Base-by-base conservation (phyloP, 257 asterid species). In the Paulownia fortunei region DNA sequence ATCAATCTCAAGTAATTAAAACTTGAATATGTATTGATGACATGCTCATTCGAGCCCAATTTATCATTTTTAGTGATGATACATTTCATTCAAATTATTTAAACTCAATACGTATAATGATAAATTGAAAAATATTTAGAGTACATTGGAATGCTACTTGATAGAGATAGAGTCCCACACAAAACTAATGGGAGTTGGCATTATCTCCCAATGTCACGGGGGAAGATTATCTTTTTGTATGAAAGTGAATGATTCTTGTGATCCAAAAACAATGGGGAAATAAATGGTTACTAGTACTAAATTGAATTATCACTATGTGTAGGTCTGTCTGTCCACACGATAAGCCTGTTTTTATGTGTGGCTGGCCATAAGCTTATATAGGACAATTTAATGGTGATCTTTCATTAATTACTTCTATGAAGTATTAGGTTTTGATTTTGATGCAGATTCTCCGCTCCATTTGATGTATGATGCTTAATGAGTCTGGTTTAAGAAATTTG, bases 161-260 rank as follows among this genome's bases (percentile, higher is more conserved):
- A n/a, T 51, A 18, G 32, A 2, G 66, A 24, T 0, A 10, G 37
- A 63, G 36, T 39, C 49, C 11, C 36, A 58, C 0, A 8, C 8
- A 21, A 6, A 11, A 15, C 6, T 62, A 34, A 47, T 69, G 60
- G 44, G 51, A 27, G 11, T 76, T 65, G 73, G 65, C n/a, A 37
- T 18, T 65, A 23, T 23, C 56, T 72, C 34, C 37, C 19, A 42
- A 51, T 9, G 56, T 71, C 82, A 79, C 82, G 78, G 74, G 61
- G 30, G 52, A 49, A 19, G 8, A 30, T n/a, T n/a, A 8, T 8
- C 47, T 16, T 47, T 21, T 4, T n/a, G 13, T 6, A 4, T 23
- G 69, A 42, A 66, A 46, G 55, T 49, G 51, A 44, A 46, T 67
- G 80, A 80, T 3, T 65, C 76, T 32, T 69, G 80, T 80, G 76